Percentiles rank a stretch among this genome's conserved stretches.
phyloP scores from a whole-genome alignment of 2,329 filamentous ascomycete genomes.

The Fusarium metavorans region DNA sequence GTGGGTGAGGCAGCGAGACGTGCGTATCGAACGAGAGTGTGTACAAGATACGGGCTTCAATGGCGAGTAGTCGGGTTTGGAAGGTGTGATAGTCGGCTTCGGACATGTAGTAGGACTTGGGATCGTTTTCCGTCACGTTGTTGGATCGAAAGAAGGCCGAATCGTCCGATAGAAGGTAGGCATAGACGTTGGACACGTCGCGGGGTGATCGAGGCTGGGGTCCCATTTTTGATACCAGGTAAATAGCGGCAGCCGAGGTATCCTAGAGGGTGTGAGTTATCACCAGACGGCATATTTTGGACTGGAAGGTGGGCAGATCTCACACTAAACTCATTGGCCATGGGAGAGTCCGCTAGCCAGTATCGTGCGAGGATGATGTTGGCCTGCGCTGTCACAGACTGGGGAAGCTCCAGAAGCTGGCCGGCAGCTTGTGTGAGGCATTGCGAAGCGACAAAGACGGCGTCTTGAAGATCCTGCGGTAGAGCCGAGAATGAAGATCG shows the following conservation, averaged over 20 bases:
- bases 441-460: conserved; percentile 77
- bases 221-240: conserved; percentile 85
- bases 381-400: conserved; percentile 87
- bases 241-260: conserved; percentile 83
- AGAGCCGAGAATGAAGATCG: conserved; percentile 68
- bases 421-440: conserved; percentile 83
- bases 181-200: conserved; percentile 86
- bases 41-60: conserved; percentile 82
- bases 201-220: conserved; percentile 80
- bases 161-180: conserved; percentile 77
- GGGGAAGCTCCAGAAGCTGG: conserved; percentile 84
- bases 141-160: conserved; percentile 66
- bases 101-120: conserved; percentile 74
- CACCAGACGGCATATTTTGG: background rate
- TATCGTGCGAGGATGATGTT: conserved; percentile 86
- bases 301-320: conserved; percentile 19
- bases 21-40: conserved; percentile 85
- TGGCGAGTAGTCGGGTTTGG: conserved; percentile 73
- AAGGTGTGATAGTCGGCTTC: conserved; percentile 78
- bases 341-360: conserved; percentile 73
- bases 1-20: conserved; percentile 85
- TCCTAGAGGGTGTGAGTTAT: conserved; percentile 63
- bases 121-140: conserved; percentile 52
- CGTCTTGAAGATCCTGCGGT: conserved; percentile 77
- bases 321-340: conserved; percentile 70